phyloP scores from a whole-genome alignment of 192 early-diverging fungal species.

The Coemansia sp. region DNA sequence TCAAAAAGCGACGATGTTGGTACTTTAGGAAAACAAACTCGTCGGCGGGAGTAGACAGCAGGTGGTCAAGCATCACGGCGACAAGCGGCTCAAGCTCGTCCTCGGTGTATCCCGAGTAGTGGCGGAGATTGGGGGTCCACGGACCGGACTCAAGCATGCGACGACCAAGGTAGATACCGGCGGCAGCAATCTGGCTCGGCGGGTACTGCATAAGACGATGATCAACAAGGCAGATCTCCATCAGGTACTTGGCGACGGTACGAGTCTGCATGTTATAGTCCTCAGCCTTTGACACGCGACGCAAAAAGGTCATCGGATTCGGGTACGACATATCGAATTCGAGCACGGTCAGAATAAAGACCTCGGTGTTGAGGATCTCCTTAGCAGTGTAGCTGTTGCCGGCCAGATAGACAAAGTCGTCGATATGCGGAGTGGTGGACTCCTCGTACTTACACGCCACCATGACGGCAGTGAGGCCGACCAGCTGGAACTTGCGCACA shows the following conservation, averaged over 20 bases:
- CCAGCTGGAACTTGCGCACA: slow-evolving; percentile 88
- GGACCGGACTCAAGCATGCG: slow-evolving; percentile 71
- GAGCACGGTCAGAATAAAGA: slow-evolving; percentile 85
- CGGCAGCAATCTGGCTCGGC: slow-evolving; percentile 79
- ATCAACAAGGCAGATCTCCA: slow-evolving; percentile 93
- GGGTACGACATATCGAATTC: slow-evolving; percentile 90
- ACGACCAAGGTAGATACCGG: slow-evolving; percentile 78
- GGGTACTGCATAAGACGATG: slow-evolving; percentile 71
- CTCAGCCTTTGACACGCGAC: slow-evolving; percentile 87
- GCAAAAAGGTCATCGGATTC: slow-evolving; percentile 89
- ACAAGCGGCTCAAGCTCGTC: slow-evolving; percentile 66
- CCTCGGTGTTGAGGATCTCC: slow-evolving; percentile 90
- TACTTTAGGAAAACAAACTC: slow-evolving; percentile 88
- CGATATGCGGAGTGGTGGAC: slow-evolving; percentile 76
- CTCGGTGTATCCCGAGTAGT: slow-evolving; percentile 83
- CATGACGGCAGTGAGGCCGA: slow-evolving; percentile 89
- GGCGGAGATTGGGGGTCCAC: slow-evolving; percentile 78
- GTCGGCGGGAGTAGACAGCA: slow-evolving; percentile 58
- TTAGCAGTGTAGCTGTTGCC: slow-evolving; percentile 77
- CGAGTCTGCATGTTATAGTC: slow-evolving; percentile 89
- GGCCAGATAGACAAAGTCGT: slow-evolving; percentile 85
- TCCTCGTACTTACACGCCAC: slow-evolving; percentile 97
- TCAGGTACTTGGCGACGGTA: slow-evolving; percentile 92
- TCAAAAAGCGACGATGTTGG: slow-evolving; percentile 75
- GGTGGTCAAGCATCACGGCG: slow-evolving; percentile 72